These are phyloP conservation scores for Mrakia hoshinonis DNA, from an alignment of 768 basidiomycete species.

Conservation along the genomic window DNA sequence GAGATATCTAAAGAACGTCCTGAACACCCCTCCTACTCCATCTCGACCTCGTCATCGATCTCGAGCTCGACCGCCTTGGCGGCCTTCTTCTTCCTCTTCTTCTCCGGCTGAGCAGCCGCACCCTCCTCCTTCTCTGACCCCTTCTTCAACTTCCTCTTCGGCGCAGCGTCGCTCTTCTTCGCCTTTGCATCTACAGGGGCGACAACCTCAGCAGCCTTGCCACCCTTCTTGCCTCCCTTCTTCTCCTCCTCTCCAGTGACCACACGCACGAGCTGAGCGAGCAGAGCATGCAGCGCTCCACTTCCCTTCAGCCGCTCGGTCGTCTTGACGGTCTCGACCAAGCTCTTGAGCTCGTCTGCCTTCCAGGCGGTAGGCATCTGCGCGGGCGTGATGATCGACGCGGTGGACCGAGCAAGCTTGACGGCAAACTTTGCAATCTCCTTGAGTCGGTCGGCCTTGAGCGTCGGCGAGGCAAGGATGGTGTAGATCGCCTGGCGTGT, in stretches of 20 bases:
- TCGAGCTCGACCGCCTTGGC: slow-evolving; percentile 27
- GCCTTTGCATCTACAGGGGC: slow-evolving; percentile 27
- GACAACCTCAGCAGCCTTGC: slow-evolving; percentile 9
- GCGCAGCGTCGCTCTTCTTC: slow-evolving; percentile 26
- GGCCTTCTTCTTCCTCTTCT: slow-evolving; percentile 37
- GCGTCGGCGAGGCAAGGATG: slow-evolving; percentile 35
- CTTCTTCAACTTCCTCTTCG: slow-evolving; percentile 17
- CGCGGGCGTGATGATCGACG: slow-evolving; percentile 43
- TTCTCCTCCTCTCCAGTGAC: neutral
- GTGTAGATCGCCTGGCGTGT: slow-evolving; percentile 47
- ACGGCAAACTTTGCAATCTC: slow-evolving; percentile 67
- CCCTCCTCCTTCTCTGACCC: slow-evolving; percentile 14
- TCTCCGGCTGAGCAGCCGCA: slow-evolving; percentile 22
- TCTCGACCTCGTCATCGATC: neutral
- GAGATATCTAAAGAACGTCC: neutral
- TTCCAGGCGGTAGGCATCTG: slow-evolving; percentile 52
- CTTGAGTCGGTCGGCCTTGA: slow-evolving; percentile 62
- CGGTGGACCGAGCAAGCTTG: slow-evolving; percentile 57
- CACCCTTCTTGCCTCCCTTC: slow-evolving; percentile 15
- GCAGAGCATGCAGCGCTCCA: slow-evolving; percentile 53
- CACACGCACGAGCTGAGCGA: slow-evolving; percentile 52
- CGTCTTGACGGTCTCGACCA: slow-evolving; percentile 54
- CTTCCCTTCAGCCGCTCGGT: slow-evolving; percentile 39
- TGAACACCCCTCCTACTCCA: neutral
- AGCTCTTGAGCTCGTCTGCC: slow-evolving; percentile 49